Evolutionary conservation across 495 filamentous ascomycete genomes (phyloP), one percentile per base, ranked within the genome.

Genomic region (Physcia stellaris): DNA sequence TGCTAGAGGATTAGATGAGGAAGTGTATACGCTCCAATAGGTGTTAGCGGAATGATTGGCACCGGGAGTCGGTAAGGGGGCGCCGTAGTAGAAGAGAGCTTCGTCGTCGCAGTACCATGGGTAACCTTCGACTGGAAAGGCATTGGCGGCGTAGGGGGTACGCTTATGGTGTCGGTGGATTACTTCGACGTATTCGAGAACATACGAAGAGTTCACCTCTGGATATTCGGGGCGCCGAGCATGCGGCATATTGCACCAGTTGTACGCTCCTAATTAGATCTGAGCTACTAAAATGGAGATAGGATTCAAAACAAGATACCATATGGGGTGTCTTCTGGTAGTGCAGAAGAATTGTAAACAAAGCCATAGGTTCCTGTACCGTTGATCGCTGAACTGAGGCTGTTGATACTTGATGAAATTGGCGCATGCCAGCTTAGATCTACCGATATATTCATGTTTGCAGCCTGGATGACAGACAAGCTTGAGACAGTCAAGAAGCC

Each of bases 181-280:
- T 70, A 50, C 32, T 58, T 84, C 78, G 6, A 83, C 77, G 46
- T 82, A 82, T 45, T 63, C 55, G 24, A 84, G 59, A 39, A 68
- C 55, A 47, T 72, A 80, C 22, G 58, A 62, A 4, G 46, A 39
- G 16, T 52, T 26, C 30, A 67, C 60, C 29, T 53, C 59, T 15
- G 61, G 51, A 47, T 83, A 84, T 43, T 77, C 71, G 3, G 48
- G 47, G 31, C 37, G 46, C 10, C 75, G 62, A n/a, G 78, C 72
- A 56, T 83, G 79, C 10, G 79, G 79, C 78, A 81, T 83, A 46
- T 83, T 80, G 52, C 79, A 83, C 68, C 72, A 84, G 49, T 81
- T 77, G 56, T 81, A 82, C 17, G 30, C 16, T 23, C 22, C 47
- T 39, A 47, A 38, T 19, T 24, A 36, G 4, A 9, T 17, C 9